phyloP scores from a whole-genome alignment of 768 basidiomycete species.

The Leucocoprinus birnbaumii region DNA sequence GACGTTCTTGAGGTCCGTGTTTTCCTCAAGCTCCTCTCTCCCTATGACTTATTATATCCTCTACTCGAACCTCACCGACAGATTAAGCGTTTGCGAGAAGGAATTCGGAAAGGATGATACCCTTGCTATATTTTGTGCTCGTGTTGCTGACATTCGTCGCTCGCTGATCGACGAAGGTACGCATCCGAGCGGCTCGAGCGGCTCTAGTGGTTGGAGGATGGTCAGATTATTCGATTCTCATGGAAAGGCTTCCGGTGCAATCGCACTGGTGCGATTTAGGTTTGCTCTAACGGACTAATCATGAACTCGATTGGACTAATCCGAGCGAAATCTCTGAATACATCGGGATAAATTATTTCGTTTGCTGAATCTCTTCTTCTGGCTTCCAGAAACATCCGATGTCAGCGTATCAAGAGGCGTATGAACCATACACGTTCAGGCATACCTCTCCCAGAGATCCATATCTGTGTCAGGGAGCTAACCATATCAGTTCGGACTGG shows the following conservation, averaged over 20 bases:
- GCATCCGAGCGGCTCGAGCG: neutral
- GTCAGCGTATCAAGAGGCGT: no score
- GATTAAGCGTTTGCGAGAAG: conserved; percentile 35
- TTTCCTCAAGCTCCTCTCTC: neutral
- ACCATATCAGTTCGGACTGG: no score
- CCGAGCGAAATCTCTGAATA: no score
- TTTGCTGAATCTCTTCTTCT: no score
- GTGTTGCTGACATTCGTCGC: conserved; percentile 35
- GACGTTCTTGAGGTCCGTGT: conserved; percentile 46
- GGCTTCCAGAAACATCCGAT: no score
- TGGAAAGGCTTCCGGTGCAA: conserved; percentile 47
- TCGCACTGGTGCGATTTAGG: conserved; percentile 28
- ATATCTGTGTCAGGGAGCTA: no score
- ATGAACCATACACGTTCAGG: no score
- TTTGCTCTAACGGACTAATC: conserved; percentile 10
- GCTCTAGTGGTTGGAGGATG: conserved; percentile 32
- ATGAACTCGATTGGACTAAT: no score
- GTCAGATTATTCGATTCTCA: conserved; percentile 46
- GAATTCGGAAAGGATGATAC: conserved; percentile 41
- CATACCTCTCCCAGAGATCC: no score
- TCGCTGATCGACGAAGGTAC: conserved; percentile 18
- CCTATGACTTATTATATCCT: neutral
- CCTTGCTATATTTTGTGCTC: conserved; percentile 53
- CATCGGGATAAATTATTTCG: no score
- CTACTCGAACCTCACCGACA: conserved; percentile 13